A percentile compares a stretch with the other conserved stretches of the same genome.
phyloP scores from a whole-genome alignment of 768 basidiomycete genomes.

The Suillus subluteus region DNA sequence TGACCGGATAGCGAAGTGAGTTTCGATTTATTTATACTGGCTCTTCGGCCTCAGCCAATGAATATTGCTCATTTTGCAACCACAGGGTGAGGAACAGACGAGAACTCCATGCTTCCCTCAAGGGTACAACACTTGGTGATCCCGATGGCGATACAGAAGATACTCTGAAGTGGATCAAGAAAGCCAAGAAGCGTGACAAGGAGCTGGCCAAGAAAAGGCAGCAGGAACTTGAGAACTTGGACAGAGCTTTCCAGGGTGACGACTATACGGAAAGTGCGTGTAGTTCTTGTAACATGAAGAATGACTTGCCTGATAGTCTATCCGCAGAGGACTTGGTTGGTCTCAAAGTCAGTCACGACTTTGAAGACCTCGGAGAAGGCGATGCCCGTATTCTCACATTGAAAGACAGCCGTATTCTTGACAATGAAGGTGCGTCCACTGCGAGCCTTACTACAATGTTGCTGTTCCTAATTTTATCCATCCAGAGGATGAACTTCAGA shows the following conservation, averaged over 20 bases:
- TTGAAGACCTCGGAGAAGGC: constrained; percentile 90
- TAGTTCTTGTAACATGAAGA: not conserved
- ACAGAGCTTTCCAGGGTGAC: constrained; percentile 68
- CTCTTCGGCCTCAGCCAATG: constrained; percentile 2
- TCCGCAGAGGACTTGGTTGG: constrained; percentile 83
- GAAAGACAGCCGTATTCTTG: constrained; percentile 94
- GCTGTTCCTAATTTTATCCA: not conserved
- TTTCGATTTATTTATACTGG: constrained; percentile 32
- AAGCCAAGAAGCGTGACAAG: constrained; percentile 87
- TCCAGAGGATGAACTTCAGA: constrained; percentile 96
- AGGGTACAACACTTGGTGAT: constrained; percentile 91
- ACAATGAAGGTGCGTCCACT: constrained; percentile 77
- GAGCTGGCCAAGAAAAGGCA: constrained; percentile 84
- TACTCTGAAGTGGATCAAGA: constrained; percentile 89
- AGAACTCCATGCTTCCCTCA: constrained; percentile 90
- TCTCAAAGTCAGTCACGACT: constrained; percentile 94
- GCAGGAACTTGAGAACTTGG: constrained; percentile 83
- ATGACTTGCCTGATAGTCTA: not conserved
- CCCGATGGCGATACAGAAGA: constrained; percentile 78
- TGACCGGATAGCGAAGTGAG: constrained; percentile 89
- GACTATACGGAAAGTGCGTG: constrained; percentile 87
- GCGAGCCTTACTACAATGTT: not conserved
- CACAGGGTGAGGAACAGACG: constrained; percentile 90
- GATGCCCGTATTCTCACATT: constrained; percentile 95
- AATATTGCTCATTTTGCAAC: constrained; percentile 45